Evolutionary conservation across 495 filamentous ascomycete genomes (phyloP), one percentile per base, ranked within the genome.

Genomic region (Neurospora tetrasperma): DNA sequence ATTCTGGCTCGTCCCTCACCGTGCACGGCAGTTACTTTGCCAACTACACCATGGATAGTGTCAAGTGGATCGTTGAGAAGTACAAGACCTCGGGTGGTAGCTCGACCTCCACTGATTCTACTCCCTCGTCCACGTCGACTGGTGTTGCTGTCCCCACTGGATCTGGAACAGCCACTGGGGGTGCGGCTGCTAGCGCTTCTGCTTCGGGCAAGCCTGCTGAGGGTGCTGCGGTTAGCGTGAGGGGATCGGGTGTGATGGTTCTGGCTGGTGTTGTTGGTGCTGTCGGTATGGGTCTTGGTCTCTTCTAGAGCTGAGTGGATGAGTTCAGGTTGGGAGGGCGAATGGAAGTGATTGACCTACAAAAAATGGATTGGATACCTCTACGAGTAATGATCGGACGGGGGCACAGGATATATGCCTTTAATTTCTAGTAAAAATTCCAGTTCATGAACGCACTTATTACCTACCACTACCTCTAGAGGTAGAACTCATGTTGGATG

Each of bases 21-120:
- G 62, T 75, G 5, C 78, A 79, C 73, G 72, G 75, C 27, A n/a
- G 59, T 0, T 79, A 79, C 70, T 77, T 78, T 69, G 66, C 43
- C 35, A 71, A 71, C 40, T 79, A 79, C 73, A 74, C 71, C 41
- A 38, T 59, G 16, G 76, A 73, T 1, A 74, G 74, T 20, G 74
- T 72, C 31, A 71, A 78, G 6, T 79, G 74, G 35, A 73, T 79
- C 31, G 75, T 73, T 12, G 70, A 70, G 62, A 71, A 71, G 72
- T 79, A 72, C 70, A 75, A 77, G 2, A 71, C 71, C 3, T 71
- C 74, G 72, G 16, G 71, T 62, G 27, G 27, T 31, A 62, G 14
- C 54, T 62, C 23, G 23, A 62, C 54, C 0, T 0, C 54, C 3
- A 62, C 23, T 16, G 54, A 16, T 16, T 12, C 54, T 62, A 23